Percentiles rank a stretch among this genome's conserved stretches.
Evolutionary conservation across 2,329 filamentous ascomycete species (phyloP).

Genomic region (Calonectria henricotiae): DNA sequence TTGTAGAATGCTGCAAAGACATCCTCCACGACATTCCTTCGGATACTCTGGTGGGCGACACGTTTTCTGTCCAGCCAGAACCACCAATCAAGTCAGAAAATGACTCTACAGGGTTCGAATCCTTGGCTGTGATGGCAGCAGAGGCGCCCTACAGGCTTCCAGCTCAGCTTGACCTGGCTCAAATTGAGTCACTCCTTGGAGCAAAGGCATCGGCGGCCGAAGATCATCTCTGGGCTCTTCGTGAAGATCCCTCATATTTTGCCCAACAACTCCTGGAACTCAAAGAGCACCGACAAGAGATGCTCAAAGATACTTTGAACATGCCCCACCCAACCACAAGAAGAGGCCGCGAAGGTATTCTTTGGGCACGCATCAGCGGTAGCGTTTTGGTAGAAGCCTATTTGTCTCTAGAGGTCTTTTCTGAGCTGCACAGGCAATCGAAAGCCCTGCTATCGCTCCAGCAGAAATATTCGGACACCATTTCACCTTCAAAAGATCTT

Average conservation of each 20-base stretch:
- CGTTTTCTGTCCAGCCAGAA: slow-evolving; percentile 58
- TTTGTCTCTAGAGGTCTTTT: slow-evolving; percentile 58
- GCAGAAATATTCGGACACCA: slow-evolving; percentile 52
- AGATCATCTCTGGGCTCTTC: slow-evolving; percentile 70
- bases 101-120: slow-evolving; percentile 56
- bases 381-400: slow-evolving; percentile 56
- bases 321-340: slow-evolving; percentile 49
- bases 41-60: slow-evolving; percentile 52
- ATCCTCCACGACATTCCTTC: slow-evolving; percentile 69
- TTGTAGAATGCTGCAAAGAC: slow-evolving; percentile 64
- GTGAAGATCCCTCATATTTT: slow-evolving; percentile 75
- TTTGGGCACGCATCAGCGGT: slow-evolving; percentile 62
- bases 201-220: slow-evolving; percentile 63
- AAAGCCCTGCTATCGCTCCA: slow-evolving; percentile 53
- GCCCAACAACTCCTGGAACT: slow-evolving; percentile 60
- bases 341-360: slow-evolving; percentile 38
- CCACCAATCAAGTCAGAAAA: slow-evolving; percentile 54
- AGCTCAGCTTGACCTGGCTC: slow-evolving; percentile 62
- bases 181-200: slow-evolving; percentile 63
- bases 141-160: slow-evolving; percentile 72
- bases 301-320: slow-evolving; percentile 60
- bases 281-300: slow-evolving; percentile 65
- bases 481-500: slow-evolving; percentile 56
- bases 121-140: slow-evolving; percentile 60
- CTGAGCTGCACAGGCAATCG: slow-evolving; percentile 58